Conservation (phyloP, 1,139 yeast genomes). For the Pichia kudriavzevii region DNA sequence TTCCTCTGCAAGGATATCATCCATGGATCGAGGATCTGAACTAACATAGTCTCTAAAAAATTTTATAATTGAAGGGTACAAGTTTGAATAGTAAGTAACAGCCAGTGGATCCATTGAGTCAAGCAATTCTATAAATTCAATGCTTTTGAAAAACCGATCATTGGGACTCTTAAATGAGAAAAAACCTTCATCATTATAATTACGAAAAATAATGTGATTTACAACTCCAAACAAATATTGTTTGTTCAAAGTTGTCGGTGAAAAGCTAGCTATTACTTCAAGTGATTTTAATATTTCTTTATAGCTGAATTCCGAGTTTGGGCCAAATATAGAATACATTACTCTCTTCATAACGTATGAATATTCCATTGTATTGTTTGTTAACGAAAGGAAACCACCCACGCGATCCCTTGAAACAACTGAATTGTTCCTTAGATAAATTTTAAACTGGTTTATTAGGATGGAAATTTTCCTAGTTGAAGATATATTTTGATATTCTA, state of each 20-base stretch:
- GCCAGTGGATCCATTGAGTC: constrained; percentile 6
- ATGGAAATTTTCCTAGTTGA: constrained; percentile 5
- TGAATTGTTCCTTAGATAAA: constrained; percentile 3
- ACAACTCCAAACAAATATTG: constrained; percentile 4
- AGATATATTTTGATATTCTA: constrained; percentile 10
- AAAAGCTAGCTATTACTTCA: constrained; percentile 8
- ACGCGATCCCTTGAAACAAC: constrained; percentile 8
- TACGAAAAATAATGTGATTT: constrained; percentile 4
- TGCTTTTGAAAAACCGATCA: constrained; percentile 2
- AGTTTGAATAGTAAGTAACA: neutral
- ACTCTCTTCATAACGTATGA: constrained; percentile 8
- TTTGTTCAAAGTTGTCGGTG: constrained; percentile 9
- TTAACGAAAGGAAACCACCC: constrained; percentile 10
- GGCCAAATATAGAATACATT: constrained; percentile 3
- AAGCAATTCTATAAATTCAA: constrained; percentile 7
- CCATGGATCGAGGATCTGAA: neutral
- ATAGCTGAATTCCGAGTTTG: neutral
- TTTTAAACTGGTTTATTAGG: neutral
- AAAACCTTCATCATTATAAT: neutral
- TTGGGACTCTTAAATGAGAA: neutral
- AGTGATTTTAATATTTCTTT: constrained; percentile 8
- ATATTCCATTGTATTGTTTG: constrained; percentile 10
- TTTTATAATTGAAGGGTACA: constrained; percentile 3
- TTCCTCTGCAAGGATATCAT: neutral
- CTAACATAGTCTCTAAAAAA: constrained; percentile 1